A percentile compares a stretch with the other conserved stretches of the same genome.
Conservation (phyloP, 23 red algal genomes). For the Cyanidiococcus yangmingshanensis region DNA sequence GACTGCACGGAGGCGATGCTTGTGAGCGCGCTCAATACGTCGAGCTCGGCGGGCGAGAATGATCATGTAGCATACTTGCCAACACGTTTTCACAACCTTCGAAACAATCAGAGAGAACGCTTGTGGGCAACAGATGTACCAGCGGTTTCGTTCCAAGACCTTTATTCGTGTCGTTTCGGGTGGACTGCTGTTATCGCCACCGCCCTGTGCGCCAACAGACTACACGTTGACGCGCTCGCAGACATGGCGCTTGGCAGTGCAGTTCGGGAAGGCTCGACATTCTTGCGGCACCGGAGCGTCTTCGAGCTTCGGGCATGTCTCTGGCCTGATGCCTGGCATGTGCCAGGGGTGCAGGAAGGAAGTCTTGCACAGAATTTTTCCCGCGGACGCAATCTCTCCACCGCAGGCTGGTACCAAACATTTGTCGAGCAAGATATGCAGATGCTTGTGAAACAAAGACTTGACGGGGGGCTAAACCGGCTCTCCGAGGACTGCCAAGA, state of each 20-base stretch:
- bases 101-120: background rate
- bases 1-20: slow-evolving; percentile 9
- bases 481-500: too few species aligned
- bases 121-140: background rate
- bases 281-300: background rate
- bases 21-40: background rate
- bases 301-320: background rate
- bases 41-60: background rate
- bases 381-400: background rate
- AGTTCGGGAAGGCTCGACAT: background rate
- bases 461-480: too few species aligned
- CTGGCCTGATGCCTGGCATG: too few species aligned
- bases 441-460: background rate
- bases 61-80: slow-evolving; percentile 10
- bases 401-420: background rate
- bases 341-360: too few species aligned
- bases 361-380: too few species aligned
- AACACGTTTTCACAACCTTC: background rate
- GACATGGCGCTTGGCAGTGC: background rate
- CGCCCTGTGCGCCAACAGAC: background rate
- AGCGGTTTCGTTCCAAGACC: background rate
- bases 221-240: background rate
- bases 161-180: background rate
- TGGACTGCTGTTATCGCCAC: background rate
- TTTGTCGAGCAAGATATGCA: background rate